Base-by-base conservation (phyloP, 2,329 filamentous ascomycete species). In the Cyphellophora attinorum region DNA sequence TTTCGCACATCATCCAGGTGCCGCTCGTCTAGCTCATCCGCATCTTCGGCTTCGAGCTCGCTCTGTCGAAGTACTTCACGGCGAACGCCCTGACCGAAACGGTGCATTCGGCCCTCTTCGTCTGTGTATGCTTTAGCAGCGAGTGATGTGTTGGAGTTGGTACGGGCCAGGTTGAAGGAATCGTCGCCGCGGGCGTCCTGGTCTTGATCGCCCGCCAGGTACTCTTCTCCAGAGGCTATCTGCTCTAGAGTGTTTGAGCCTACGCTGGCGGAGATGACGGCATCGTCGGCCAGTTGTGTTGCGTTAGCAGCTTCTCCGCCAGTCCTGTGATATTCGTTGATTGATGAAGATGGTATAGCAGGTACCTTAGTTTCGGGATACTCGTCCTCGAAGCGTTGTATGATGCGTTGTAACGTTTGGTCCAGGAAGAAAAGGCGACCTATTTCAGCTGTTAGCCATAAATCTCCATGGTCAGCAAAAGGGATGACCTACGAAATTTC, bases 371-470 rank as follows among this genome's bases (percentile, higher is more conserved):
- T 21, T 53, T 96, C 89, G 0, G 91, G 91, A 51, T 86, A 96
- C 58, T 96, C 89, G 54, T 93, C 83, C 57, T 96, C 91, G 54
- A 96, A 98, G 17, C 91, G 81, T 54, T 85, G 79, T 52, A 96
- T 96, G 62, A 96, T 95, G 46, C 81, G 80, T 51, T 86, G 73
- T 6, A 98, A 69, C 0, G 91, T 96, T 41, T 81, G 70, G 51
- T 95, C 86, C 18, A 98, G 73, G 71, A 94, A 94, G 28, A 81
- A 67, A 13, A 96, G 72, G 31, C 82, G 81, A 21, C 76, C 79
- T 83, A 40, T n/a, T 32, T 29, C 11, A 18, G 19, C 29, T 13
- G 37, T 61, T 44, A 61, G 53, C 37, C 46, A 45, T 11, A 30
- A 34, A 19, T 29, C 35, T 14, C 29, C n/a, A 34, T 11, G 34